Evolutionary conservation across 2,329 filamentous ascomycete species (phyloP), one percentile per base, ranked within the genome.

Genomic region (Alternaria postmessia): DNA sequence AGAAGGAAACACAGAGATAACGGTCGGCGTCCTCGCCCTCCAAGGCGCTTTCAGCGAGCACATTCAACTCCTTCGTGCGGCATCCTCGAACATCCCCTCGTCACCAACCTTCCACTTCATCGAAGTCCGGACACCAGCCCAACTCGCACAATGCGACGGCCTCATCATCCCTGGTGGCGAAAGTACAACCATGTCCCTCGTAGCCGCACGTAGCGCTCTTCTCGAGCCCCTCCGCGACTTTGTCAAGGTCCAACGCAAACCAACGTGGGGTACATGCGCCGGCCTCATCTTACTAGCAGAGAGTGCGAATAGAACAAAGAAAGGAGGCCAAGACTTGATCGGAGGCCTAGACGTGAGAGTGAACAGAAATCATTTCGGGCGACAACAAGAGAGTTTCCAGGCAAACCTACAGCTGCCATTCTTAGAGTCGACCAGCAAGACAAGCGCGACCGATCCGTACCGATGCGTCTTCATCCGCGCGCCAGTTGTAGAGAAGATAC

Each of bases 31-130:
- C 34, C 83, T 90, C 38, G 88, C 95, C 67, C 87, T 99, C 18
- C 95, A 99, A 80, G 95, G 95, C 70, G 94, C 94, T 59, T 97
- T 98, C 79, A 86, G 88, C 72, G 94, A 99, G 78, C 94, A 99
- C 81, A 78, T 97, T 58, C 84, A 88, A 66, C 86, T 96, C 38
- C 84, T 98, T 38, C 86, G 86, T 66, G 85, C 86, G 64, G 93
- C 94, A 6, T 86, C 88, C 3, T 75, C 80, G n/a, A 78, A 80
- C 22, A 75, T 91, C 34, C 43, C 43, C 51, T 58, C 41, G 52
- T 66, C 26, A 57, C 51, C 41, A 16, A 70, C 41, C n/a, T 67
- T 56, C 59, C 74, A 78, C 26, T 92, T 95, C 74, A 84, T 90
- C 64, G 90, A 97, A 78, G 92, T 98, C 47, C 90, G 94, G 60